phyloP scores from a whole-genome alignment of 495 filamentous ascomycete species.

The Penicillium silybi region DNA sequence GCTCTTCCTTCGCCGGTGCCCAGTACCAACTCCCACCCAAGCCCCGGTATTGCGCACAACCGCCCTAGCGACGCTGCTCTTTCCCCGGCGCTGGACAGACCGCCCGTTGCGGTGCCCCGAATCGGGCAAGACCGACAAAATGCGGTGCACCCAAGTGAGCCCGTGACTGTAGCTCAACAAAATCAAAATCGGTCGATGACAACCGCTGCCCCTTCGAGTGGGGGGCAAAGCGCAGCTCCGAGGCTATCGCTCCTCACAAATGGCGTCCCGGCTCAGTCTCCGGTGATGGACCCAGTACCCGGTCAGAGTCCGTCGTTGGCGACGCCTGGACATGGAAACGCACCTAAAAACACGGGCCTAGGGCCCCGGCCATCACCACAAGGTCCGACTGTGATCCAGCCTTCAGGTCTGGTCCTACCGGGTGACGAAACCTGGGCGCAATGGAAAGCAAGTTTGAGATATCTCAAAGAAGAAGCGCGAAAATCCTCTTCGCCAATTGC shows the following conservation, averaged over 20 bases:
- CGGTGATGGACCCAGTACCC: not conserved
- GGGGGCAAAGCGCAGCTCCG: not conserved
- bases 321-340: not conserved
- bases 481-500: not conserved
- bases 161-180: not conserved
- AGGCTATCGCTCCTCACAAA: not conserved
- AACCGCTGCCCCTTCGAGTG: not conserved
- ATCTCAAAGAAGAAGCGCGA: conserved; percentile 7
- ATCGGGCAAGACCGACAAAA: not conserved
- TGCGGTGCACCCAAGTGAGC: not conserved
- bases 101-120: not conserved
- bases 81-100: not conserved
- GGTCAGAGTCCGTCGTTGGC: not conserved
- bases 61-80: not conserved
- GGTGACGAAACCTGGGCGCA: conserved; percentile 2
- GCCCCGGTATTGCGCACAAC: conserved; percentile 3
- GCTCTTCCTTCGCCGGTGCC: conserved; percentile 18
- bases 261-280: not conserved
- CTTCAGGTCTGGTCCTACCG: not conserved
- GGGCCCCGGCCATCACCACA: not conserved
- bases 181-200: not conserved
- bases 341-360: not conserved
- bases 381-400: not conserved
- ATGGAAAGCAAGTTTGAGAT: conserved; percentile 11
- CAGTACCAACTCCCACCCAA: conserved; percentile 14